Evolutionary conservation across 2,329 filamentous ascomycete genomes (phyloP).

Genomic region (Ceratocystis variospora): DNA sequence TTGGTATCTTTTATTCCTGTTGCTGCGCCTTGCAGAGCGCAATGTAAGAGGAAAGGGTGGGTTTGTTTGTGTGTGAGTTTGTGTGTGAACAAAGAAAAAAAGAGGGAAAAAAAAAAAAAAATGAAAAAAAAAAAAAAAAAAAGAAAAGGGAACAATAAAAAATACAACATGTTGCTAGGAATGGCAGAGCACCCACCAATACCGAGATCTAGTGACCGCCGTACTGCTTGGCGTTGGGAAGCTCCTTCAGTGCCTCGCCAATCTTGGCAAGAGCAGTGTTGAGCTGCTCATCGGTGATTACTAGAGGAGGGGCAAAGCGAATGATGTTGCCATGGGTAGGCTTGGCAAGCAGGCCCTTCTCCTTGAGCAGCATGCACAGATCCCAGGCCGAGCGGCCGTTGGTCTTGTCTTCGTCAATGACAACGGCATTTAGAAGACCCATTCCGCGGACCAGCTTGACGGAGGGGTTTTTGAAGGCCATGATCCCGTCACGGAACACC

Average conservation of each 20-base stretch:
- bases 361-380: conserved; percentile 86
- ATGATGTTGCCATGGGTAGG: conserved; percentile 98
- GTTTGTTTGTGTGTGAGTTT: too few relatives aligned
- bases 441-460: conserved; percentile 78
- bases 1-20: too few relatives aligned
- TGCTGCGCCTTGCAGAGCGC: too few relatives aligned
- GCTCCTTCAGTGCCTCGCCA: conserved; percentile 63
- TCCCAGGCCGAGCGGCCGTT: conserved; percentile 88
- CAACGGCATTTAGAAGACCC: conserved; percentile 85
- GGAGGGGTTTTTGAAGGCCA: conserved; percentile 62
- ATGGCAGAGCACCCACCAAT: not conserved
- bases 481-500: conserved; percentile 66
- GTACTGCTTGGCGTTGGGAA: conserved; percentile 45
- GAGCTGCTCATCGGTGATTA: conserved; percentile 83
- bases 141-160: not conserved
- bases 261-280: conserved; percentile 66
- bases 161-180: conserved; percentile 5
- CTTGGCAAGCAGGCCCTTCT: conserved; percentile 91
- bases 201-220: conserved; percentile 25
- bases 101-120: too few relatives aligned
- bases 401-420: conserved; percentile 82
- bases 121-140: too few relatives aligned
- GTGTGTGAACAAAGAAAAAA: too few relatives aligned
- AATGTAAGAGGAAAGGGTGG: too few relatives aligned
- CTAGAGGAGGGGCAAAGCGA: conserved; percentile 85